phyloP scores from a whole-genome alignment of 371 early-diverging fungal genomes.

The Mucor saturninus region DNA sequence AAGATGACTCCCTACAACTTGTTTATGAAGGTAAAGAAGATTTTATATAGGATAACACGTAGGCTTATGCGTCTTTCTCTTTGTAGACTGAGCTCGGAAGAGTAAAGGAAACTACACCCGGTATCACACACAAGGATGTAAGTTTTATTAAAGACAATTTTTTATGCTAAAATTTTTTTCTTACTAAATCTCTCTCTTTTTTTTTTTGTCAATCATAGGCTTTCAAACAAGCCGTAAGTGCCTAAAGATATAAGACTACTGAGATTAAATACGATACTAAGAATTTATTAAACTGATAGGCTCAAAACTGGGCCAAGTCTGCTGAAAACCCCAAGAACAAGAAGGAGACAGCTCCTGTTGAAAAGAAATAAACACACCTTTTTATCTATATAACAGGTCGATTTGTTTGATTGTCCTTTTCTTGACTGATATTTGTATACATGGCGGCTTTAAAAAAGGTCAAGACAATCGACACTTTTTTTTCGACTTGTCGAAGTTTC shows the following conservation, averaged over 20 bases:
- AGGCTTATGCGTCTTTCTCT: background rate
- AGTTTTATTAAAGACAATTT: constrained; percentile 8
- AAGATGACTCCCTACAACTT: constrained; percentile 70
- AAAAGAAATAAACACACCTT: constrained; percentile 7
- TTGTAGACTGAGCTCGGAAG: constrained; percentile 64
- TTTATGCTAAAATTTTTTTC: background rate
- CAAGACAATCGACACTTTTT: constrained; percentile 49
- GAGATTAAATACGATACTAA: too few species aligned
- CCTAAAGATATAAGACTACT: background rate
- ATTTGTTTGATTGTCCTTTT: constrained; percentile 27
- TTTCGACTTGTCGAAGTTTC: constrained; percentile 49
- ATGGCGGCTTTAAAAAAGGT: constrained; percentile 56
- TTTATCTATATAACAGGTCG: constrained; percentile 28
- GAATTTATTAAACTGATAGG: constrained; percentile 20
- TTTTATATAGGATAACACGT: background rate
- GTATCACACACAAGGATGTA: constrained; percentile 66
- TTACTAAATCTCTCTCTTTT: constrained; percentile 3
- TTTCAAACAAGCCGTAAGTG: constrained; percentile 50
- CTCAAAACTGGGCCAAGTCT: constrained; percentile 48
- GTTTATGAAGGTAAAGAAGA: constrained; percentile 67
- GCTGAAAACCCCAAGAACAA: constrained; percentile 55
- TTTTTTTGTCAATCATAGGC: constrained; percentile 31
- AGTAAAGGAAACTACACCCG: constrained; percentile 62
- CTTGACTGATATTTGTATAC: constrained; percentile 30
- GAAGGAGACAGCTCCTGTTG: constrained; percentile 13